Percentiles rank a stretch among this genome's conserved stretches.
These are phyloP conservation scores for Neoboletus magnificus DNA, from an alignment of 768 basidiomycete species.

Conservation along the genomic window DNA sequence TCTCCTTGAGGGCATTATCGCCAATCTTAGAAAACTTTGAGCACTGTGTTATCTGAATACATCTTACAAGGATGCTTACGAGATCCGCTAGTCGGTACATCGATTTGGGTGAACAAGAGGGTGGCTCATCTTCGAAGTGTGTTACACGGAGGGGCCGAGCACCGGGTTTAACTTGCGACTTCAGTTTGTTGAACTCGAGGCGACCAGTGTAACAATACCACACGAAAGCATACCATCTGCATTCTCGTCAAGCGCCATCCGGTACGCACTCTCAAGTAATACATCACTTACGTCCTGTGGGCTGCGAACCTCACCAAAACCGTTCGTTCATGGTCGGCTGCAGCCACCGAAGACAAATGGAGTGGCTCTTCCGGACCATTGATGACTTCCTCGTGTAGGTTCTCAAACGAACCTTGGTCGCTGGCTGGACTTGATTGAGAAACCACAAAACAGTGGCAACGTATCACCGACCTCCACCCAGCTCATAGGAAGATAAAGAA, in stretches of 20 bases:
- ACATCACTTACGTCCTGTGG: conserved; percentile 15
- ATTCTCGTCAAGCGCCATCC: not conserved
- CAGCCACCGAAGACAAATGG: not conserved
- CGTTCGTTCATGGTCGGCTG: not conserved
- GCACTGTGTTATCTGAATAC: not conserved
- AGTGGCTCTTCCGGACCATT: not conserved
- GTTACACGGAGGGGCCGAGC: not conserved
- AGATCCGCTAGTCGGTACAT: conserved; percentile 36
- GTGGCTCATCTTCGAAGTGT: not conserved
- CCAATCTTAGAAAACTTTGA: conserved; percentile 6
- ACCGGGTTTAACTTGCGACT: conserved; percentile 11
- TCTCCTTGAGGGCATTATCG: conserved; percentile 15
- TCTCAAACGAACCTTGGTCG: not conserved
- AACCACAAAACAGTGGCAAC: not conserved
- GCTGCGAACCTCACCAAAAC: conserved; percentile 14
- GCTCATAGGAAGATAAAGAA: conserved; percentile 10
- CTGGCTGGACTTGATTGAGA: conserved; percentile 11
- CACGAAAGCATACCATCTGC: conserved; percentile 24
- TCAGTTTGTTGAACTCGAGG: conserved; percentile 15
- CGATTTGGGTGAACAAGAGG: conserved; percentile 34
- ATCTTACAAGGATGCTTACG: conserved; percentile 10
- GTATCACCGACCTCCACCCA: conserved; percentile 5
- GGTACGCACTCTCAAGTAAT: not conserved
- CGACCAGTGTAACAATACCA: conserved; percentile 27
- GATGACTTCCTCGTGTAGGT: conserved; percentile 6